Evolutionary conservation across 139 green algal species (phyloP).

Genomic region (Yamagishiella unicocca): DNA sequence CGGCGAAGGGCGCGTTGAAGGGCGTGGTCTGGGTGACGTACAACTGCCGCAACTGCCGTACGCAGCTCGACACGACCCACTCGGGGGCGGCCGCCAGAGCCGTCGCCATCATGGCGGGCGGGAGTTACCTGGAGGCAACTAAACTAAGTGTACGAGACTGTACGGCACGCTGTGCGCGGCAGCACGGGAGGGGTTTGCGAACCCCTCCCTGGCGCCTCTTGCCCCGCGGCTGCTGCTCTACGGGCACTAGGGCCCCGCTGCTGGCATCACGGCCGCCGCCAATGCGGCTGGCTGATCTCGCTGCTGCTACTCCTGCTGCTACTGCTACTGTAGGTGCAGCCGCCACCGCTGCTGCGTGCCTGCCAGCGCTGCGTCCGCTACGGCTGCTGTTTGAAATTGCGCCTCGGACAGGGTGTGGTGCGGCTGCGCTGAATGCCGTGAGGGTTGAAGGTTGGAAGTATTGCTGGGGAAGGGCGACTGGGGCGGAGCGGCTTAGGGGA

Average conservation of each 20-base stretch:
- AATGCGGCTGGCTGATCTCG: background rate
- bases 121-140: background rate
- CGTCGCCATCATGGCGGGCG: background rate
- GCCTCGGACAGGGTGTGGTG: no score
- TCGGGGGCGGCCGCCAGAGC: slow-evolving; percentile 5
- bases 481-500: no score
- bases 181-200: no score
- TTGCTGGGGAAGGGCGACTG: no score
- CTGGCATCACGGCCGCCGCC: no score
- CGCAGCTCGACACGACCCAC: slow-evolving; percentile 17
- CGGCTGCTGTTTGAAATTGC: background rate
- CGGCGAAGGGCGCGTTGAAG: slow-evolving; percentile 61
- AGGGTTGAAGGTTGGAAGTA: no score
- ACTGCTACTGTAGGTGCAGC: background rate
- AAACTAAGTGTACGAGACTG: no score
- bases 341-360: background rate
- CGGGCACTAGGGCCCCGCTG: no score
- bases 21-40: slow-evolving; percentile 47
- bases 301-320: background rate
- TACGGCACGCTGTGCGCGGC: no score
- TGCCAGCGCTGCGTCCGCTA: background rate
- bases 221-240: no score
- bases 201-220: no score
- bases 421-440: no score
- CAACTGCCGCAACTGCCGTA: slow-evolving; percentile 44